Base-by-base conservation (phyloP, 2,329 filamentous ascomycete species). In the Parascedosporium putredinis region DNA sequence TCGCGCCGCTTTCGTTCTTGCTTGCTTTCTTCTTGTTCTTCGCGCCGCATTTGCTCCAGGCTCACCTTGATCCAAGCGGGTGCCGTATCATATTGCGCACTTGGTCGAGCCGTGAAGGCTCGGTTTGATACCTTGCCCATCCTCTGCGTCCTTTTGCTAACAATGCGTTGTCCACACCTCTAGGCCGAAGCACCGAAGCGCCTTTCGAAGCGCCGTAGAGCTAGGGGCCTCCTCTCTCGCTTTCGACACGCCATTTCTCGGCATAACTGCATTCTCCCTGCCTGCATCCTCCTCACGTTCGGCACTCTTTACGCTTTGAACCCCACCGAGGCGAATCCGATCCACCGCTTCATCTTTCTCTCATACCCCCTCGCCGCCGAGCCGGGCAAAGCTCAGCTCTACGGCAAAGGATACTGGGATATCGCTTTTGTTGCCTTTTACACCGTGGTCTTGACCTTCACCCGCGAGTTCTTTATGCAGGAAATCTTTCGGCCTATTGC, bases 381-480 rank as follows among this genome's bases (percentile, higher is more conserved):
- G 38, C 62, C 66, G 36, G 63, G 64, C 50, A 68, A 70, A 59
- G 66, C 75, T 58, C 52, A 72, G 16, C 86, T 90, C 61, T 97
- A 95, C 69, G 89, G 84, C 64, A 96, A 96, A 66, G 90, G 90
- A n/a, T 74, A 67, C 36, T 85, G 83, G 72, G 90, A 97, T 64
- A 73, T 95, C 49, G 85, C 86, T 40, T 91, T 97, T 59, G 87
- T 96, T 50, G 71, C 73, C 52, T 96, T 96, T 70, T 96, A 96
- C 69, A 91, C 80, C 36, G 71, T 96, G 51, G 84, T 96, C 20
- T 76, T 97, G 53, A 89, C 86, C 53, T 96, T 97, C 65, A 95
- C 88, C 9, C 87, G 90, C 62, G 90, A 97, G 66, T 95, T 95
- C 66, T 76, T 95, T 68, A 96, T 95, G 90, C 90, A 95, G 69